These are phyloP conservation scores for Kazachstania viticola DNA, from an alignment of 805 yeast species.

Conservation along the genomic window DNA sequence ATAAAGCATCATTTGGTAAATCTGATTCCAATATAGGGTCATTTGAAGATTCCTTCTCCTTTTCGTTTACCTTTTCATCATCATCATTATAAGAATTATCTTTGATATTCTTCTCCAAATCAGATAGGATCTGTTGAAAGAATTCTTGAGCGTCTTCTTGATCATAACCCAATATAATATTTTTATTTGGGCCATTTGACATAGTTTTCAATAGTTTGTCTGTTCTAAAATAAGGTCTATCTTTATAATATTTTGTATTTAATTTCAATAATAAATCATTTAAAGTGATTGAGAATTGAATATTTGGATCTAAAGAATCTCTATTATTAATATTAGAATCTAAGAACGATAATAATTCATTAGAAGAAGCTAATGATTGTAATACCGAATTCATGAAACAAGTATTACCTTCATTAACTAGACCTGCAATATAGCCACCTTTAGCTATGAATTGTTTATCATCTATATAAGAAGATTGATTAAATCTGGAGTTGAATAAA, in stretches of 20 bases:
- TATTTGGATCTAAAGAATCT: conserved; percentile 5
- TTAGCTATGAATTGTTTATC: conserved; percentile 28
- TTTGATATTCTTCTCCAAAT: conserved; percentile 38
- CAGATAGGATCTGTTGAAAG: conserved; percentile 65
- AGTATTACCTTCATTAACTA: conserved; percentile 83
- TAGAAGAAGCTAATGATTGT: conserved; percentile 71
- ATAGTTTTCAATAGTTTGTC: conserved; percentile 48
- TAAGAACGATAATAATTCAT: conserved; percentile 45
- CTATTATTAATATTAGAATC: conserved; percentile 30
- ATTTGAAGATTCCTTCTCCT: conserved; percentile 4
- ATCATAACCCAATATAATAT: conserved; percentile 70
- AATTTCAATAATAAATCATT: conserved; percentile 41
- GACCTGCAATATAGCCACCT: conserved; percentile 77
- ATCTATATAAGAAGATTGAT: background rate
- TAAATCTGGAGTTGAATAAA: background rate
- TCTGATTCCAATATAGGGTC: conserved; percentile 18
- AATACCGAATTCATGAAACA: conserved; percentile 90
- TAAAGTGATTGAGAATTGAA: conserved; percentile 44
- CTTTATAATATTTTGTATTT: conserved; percentile 42
- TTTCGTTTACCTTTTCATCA: conserved; percentile 3
- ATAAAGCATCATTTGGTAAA: conserved; percentile 28
- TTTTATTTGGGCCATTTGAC: conserved; percentile 70
- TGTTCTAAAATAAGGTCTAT: conserved; percentile 50
- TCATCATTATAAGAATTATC: conserved; percentile 9
- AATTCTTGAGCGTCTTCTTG: conserved; percentile 97